Evolutionary conservation across 257 asterid species (phyloP).

Genomic region (Leptodermis oblonga): DNA sequence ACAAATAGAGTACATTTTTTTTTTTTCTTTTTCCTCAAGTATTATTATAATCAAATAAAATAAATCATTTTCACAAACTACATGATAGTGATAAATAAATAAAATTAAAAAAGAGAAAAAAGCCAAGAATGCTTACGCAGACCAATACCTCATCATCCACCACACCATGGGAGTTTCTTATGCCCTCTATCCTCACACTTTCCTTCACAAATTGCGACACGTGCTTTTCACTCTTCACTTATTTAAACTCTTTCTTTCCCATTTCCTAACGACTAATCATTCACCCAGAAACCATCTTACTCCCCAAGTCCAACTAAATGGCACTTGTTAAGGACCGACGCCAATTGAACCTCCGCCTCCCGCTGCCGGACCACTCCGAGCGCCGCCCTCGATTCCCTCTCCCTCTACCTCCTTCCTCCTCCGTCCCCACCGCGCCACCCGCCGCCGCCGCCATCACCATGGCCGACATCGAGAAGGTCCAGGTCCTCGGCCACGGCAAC

Average conservation of each 20-base stretch:
- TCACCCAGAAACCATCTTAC: background rate
- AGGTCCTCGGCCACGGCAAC: slow-evolving; percentile 81
- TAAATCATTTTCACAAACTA: too few relatives aligned
- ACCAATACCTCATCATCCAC: background rate
- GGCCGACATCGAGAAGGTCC: slow-evolving; percentile 69
- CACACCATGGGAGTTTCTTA: slow-evolving; percentile 18
- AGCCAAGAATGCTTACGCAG: slow-evolving; percentile 4
- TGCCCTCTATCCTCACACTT: slow-evolving; percentile 21
- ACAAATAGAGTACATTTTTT: too few relatives aligned
- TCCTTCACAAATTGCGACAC: slow-evolving; percentile 30
- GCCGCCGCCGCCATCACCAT: slow-evolving; percentile 26
- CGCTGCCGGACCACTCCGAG: slow-evolving; percentile 56
- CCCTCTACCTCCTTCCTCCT: slow-evolving; percentile 45
- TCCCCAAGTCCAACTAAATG: slow-evolving; percentile 34
- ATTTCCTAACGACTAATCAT: slow-evolving; percentile 12
- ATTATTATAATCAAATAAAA: too few relatives aligned
- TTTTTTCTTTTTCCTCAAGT: too few relatives aligned
- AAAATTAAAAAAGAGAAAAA: background rate
- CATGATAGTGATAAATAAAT: too few relatives aligned
- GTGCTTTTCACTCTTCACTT: slow-evolving; percentile 35
- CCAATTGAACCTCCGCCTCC: slow-evolving; percentile 75
- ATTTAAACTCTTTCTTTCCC: slow-evolving; percentile 22
- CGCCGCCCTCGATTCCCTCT: slow-evolving; percentile 72
- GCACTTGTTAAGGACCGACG: slow-evolving; percentile 80
- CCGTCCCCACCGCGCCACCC: slow-evolving; percentile 27